Evolutionary conservation across 2,329 filamentous ascomycete species (phyloP), one percentile per base, ranked within the genome.

Genomic region (Colletotrichum brevisporum): DNA sequence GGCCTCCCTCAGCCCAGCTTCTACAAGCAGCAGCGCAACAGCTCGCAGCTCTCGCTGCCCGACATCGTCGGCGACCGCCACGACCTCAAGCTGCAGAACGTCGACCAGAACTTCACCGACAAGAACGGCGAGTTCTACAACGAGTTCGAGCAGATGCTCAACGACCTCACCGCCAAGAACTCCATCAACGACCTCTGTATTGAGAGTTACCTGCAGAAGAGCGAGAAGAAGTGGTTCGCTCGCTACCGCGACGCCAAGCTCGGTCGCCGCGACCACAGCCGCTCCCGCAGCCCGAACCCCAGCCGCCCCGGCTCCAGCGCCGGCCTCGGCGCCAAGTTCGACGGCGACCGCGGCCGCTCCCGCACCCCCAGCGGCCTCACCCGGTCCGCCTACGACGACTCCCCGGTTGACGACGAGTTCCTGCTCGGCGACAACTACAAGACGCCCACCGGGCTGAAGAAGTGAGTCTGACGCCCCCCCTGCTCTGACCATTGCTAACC

Each of bases 51-150:
- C 27, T 89, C 86, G 31, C 81, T 90, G 4, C 82, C 88, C 61
- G 83, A 83, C 3, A 84, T 91, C 36, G 83, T 90, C 27, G 87
- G 89, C 18, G 88, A 88, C 67, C 89, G 89, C 75, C 86, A 86
- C 61, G 85, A 90, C 73, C 89, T 86, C 75, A 86, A 88, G 70
- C 83, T 91, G 16, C 90, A 92, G 75, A 89, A 91, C 64, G 88
- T 92, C 0, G 89, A 90, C 72, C 90, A 89, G 2, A 90, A 89
- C 79, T 92, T 92, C 79, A 91, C 87, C 6, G 90, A 92, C 75
- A 85, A 86, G 54, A 88, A 84, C 41, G 89, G 89, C 39, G 83
- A 89, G 70, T 92, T 89, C 76, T 89, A 87, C 71, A 82, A 82
- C 69, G 83, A 80, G 1, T 91, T 91, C 71, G 86, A 88, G 66